These are phyloP conservation scores for Pachyrhizus erosus DNA, from an alignment of 306 rosid species.

Conservation along the genomic window DNA sequence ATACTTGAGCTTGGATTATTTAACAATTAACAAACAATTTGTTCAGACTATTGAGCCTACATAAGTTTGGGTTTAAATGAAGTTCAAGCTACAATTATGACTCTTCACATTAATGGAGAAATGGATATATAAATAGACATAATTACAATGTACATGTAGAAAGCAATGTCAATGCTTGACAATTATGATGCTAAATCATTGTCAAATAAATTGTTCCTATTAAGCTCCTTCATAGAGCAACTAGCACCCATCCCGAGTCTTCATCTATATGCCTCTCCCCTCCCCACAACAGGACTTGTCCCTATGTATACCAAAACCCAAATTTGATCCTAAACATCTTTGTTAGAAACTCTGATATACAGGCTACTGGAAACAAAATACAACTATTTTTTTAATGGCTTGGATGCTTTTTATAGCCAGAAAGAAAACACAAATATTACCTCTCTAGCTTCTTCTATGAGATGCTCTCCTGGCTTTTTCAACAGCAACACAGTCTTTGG, in stretches of 20 bases:
- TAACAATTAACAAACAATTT: no score
- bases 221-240: neutral
- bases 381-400: neutral
- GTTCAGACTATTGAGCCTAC: no score
- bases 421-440: constrained; percentile 45
- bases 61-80: no score
- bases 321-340: constrained; percentile 12
- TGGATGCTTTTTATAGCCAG: constrained; percentile 13
- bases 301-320: constrained; percentile 5
- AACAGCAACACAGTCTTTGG: constrained; percentile 92
- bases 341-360: constrained; percentile 25
- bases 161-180: constrained; percentile 1
- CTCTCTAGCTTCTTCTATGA: constrained; percentile 99
- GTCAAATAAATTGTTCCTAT: neutral
- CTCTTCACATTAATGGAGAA: no score
- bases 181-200: neutral
- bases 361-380: constrained; percentile 23
- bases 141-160: neutral
- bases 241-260: neutral
- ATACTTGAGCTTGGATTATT: no score
- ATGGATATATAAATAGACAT: no score
- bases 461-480: constrained; percentile 88
- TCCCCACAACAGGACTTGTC: constrained; percentile 20
- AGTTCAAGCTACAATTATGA: no score
- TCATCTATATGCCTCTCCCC: constrained; percentile 32